These are phyloP conservation scores for Yamadazyma tumulicola DNA, from an alignment of 805 yeast genomes.

Conservation along the genomic window DNA sequence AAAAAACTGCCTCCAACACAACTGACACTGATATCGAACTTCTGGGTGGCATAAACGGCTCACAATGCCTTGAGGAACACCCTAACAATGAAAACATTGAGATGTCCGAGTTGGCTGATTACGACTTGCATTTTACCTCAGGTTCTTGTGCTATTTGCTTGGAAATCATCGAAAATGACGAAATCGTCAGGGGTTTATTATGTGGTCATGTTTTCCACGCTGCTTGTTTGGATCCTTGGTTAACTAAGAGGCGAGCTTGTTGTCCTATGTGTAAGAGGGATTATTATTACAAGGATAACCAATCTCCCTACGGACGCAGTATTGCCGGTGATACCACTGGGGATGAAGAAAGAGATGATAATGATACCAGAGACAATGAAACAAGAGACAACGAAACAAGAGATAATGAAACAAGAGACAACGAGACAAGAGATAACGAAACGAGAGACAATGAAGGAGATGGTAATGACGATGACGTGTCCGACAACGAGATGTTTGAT, in stretches of 20 bases:
- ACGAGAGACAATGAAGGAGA: constrained; percentile 4
- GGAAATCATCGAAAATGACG: constrained; percentile 59
- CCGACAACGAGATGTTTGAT: constrained; percentile 19
- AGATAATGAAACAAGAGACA: not conserved
- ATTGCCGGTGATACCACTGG: too few relatives aligned
- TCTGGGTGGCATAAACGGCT: not conserved
- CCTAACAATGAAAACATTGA: constrained; percentile 2
- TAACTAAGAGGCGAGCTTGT: constrained; percentile 67
- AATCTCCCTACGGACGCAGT: not conserved
- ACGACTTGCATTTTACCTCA: constrained; percentile 49
- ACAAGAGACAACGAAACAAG: not conserved
- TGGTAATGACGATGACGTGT: constrained; percentile 8
- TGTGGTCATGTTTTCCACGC: constrained; percentile 85
- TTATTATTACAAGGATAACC: constrained; percentile 44
- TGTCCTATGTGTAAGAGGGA: constrained; percentile 83
- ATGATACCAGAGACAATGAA: not conserved
- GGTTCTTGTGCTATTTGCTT: constrained; percentile 80
- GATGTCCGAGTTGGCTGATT: not conserved
- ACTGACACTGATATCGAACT: not conserved
- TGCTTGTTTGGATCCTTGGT: constrained; percentile 80
- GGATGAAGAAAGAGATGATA: not conserved
- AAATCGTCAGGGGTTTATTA: constrained; percentile 64
- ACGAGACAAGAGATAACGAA: not conserved
- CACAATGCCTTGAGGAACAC: too few relatives aligned
- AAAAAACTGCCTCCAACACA: not conserved